These are phyloP conservation scores for Medakamo hakoo DNA, from an alignment of 139 green algal species.

Conservation along the genomic window DNA sequence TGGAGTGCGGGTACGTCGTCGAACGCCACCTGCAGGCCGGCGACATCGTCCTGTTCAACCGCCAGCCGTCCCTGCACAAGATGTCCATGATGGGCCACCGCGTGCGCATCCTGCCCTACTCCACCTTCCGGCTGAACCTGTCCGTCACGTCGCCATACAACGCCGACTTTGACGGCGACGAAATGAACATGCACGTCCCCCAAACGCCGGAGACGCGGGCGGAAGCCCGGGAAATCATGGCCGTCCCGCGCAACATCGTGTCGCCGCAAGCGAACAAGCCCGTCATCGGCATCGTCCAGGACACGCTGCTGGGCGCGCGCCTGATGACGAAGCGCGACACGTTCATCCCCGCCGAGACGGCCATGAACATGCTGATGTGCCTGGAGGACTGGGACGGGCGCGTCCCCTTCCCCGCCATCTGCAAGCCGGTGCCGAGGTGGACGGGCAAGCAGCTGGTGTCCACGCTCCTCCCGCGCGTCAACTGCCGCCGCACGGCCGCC, in stretches of 20 bases:
- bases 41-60: conserved; percentile 98
- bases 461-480: conserved; percentile 78
- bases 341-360: conserved; percentile 81
- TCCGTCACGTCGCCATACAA: conserved; percentile 99
- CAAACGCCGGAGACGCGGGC: conserved; percentile 83
- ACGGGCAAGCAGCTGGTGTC: conserved; percentile 87
- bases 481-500: conserved; percentile 52
- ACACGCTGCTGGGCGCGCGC: conserved; percentile 80
- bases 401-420: conserved; percentile 78
- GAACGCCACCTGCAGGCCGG: conserved; percentile 90
- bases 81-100: conserved; percentile 99
- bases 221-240: conserved; percentile 94
- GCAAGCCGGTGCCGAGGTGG: conserved; percentile 93
- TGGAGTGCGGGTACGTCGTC: conserved; percentile 76
- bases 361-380: conserved; percentile 98
- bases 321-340: conserved; percentile 96
- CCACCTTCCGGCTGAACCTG: conserved; percentile 84
- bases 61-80: conserved; percentile 98
- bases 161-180: conserved; percentile 98
- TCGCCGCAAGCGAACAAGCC: conserved; percentile 90
- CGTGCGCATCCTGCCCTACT: conserved; percentile 84
- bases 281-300: conserved; percentile 98
- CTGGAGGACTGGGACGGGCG: conserved; percentile 82
- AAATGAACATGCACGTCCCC: conserved; percentile 99
- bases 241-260: conserved; percentile 94